Base-by-base conservation (phyloP, 2,329 filamentous ascomycete species). In the Phoma herbarum region DNA sequence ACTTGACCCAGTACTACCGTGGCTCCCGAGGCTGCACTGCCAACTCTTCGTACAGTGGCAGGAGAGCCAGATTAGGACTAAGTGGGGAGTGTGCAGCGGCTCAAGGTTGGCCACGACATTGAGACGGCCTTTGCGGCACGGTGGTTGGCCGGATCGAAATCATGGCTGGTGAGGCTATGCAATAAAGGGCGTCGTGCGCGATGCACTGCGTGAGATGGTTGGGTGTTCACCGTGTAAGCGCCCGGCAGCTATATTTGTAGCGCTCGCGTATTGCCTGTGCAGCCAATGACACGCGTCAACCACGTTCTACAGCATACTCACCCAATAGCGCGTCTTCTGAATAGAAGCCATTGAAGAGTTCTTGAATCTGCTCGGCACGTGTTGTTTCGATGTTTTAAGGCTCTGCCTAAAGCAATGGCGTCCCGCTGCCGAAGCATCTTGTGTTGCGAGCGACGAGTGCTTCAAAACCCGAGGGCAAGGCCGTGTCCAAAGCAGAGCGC, bases 21-120 rank as follows among this genome's bases (percentile, higher is more conserved):
- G 71, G 68, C 70, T 71, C 43, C 58, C 60, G 63, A 66, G 52
- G 59, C 66, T 69, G 66, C 71, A 69, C 55, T 61, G 69, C 67
- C 64, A 71, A 67, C 63, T 63, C 61, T 68, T 63, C 60, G 67
- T 70, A 69, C 72, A 74, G 59, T 75, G 59, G 69, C 66, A 65
- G 59, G 49, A 52, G 48, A 57, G 54, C 62, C 47, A 16, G 42
- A 58, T 55, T 57, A 61, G 58, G 63, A 56, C 51, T 52, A 61
- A 64, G 67, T 67, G 65, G 61, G 68, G 63, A 68, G 61, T 52
- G 61, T 63, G 69, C 67, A 69, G 74, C 74, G 75, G 72, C 68
- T 73, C 68, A 68, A 64, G 53, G 65, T 54, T 57, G 73, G 75
- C 72, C 74, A 76, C 73, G 70, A 74, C 70, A 71, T 67, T 49